Conservation (phyloP, 768 basidiomycete genomes). For the Leccinum barrowsii region DNA sequence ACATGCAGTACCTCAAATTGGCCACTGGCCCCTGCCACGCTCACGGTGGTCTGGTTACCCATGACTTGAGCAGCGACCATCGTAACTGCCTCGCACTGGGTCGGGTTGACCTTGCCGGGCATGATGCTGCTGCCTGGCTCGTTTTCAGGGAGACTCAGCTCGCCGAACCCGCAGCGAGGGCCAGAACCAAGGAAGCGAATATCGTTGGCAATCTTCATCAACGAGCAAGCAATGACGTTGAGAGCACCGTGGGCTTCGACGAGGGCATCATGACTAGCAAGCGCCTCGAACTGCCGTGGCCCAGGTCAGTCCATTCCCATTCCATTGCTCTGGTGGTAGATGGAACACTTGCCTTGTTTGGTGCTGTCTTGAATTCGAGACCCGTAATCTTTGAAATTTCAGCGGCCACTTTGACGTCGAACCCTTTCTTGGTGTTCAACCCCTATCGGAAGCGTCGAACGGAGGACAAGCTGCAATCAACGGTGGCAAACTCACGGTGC, state of each 20-base stretch:
- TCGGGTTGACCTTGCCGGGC: constrained; percentile 99
- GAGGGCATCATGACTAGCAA: constrained; percentile 96
- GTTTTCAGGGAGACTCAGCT: constrained; percentile 93
- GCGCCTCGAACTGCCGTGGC: constrained; percentile 80
- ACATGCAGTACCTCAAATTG: constrained; percentile 83
- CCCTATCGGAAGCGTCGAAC: constrained; percentile 51
- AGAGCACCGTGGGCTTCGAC: constrained; percentile 97
- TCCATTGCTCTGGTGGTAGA: not conserved
- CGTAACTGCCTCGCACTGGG: constrained; percentile 97
- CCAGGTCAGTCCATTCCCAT: constrained; percentile 4
- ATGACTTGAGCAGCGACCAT: constrained; percentile 99
- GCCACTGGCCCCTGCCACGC: constrained; percentile 89
- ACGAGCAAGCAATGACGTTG: constrained; percentile 91
- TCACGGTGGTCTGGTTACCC: constrained; percentile 93
- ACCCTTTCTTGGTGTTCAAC: constrained; percentile 94
- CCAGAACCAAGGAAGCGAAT: constrained; percentile 97
- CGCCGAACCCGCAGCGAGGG: constrained; percentile 95
- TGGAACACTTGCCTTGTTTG: constrained; percentile 77
- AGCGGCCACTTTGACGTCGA: constrained; percentile 89
- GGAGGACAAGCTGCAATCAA: not conserved
- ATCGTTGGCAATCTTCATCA: constrained; percentile 99
- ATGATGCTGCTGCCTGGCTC: constrained; percentile 99
- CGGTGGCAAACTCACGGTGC: constrained; percentile 63
- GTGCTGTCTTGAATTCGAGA: constrained; percentile 89
- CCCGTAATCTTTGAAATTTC: constrained; percentile 93